Evolutionary conservation across 441 rosid genomes (phyloP).

Genomic region (Euphorbia celastroides): DNA sequence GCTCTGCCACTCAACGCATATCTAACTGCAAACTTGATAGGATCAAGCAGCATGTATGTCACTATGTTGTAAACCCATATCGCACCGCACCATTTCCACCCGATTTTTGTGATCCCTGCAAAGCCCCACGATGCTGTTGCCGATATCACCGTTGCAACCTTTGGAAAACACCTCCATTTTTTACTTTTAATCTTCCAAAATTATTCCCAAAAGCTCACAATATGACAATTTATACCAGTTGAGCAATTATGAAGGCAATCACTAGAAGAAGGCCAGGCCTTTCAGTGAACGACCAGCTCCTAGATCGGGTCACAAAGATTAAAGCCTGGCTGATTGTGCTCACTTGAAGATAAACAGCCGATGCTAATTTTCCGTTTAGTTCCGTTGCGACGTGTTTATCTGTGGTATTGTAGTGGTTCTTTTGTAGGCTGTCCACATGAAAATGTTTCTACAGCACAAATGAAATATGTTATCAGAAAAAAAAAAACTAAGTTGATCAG

Average conservation of each 20-base stretch:
- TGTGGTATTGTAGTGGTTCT: conserved; percentile 14
- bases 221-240: conserved; percentile 40
- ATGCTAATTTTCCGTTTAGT: conserved; percentile 51
- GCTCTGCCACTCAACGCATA: conserved; percentile 78
- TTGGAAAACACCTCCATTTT: neutral
- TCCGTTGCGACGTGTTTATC: conserved; percentile 5
- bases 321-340: conserved; percentile 93
- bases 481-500: neutral
- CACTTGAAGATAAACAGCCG: conserved; percentile 87
- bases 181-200: no score
- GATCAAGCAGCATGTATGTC: conserved; percentile 64
- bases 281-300: conserved; percentile 86
- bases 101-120: conserved; percentile 60
- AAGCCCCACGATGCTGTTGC: conserved; percentile 64
- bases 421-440: conserved; percentile 34
- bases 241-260: conserved; percentile 59
- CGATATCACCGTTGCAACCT: conserved; percentile 74
- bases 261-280: conserved; percentile 65
- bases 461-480: neutral
- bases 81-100: conserved; percentile 87
- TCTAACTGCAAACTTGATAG: conserved; percentile 70
- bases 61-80: conserved; percentile 77
- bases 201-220: neutral
- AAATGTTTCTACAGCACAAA: conserved; percentile 43
- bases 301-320: conserved; percentile 82